These are phyloP conservation scores for Dissophora ornata DNA, from an alignment of 192 early-diverging fungal species.

Conservation along the genomic window DNA sequence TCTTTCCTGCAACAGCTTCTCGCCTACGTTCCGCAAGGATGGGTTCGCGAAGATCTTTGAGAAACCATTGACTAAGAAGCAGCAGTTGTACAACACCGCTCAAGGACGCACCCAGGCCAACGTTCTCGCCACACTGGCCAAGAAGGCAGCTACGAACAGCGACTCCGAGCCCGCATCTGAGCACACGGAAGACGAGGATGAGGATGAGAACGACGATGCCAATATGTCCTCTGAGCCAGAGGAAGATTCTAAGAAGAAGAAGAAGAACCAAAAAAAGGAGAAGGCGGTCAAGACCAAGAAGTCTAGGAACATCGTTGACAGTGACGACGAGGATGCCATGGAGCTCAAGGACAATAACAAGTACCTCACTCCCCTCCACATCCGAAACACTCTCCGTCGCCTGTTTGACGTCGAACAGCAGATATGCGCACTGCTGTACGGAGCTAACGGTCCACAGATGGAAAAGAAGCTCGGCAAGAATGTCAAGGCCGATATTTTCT, in stretches of 20 bases:
- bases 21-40: slow-evolving; percentile 82
- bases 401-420: slow-evolving; percentile 83
- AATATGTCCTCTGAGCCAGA: slow-evolving; percentile 53
- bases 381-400: slow-evolving; percentile 79
- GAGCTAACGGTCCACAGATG: slow-evolving; percentile 67
- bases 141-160: slow-evolving; percentile 40
- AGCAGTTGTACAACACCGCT: slow-evolving; percentile 34
- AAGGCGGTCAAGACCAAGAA: slow-evolving; percentile 59
- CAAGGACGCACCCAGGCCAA: slow-evolving; percentile 48
- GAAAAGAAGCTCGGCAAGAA: slow-evolving; percentile 53
- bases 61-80: slow-evolving; percentile 47
- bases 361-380: slow-evolving; percentile 78
- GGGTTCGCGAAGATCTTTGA: slow-evolving; percentile 76
- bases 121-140: slow-evolving; percentile 17
- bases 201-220: slow-evolving; percentile 49
- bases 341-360: slow-evolving; percentile 55
- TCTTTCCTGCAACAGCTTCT: slow-evolving; percentile 64
- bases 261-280: slow-evolving; percentile 17
- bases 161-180: slow-evolving; percentile 42
- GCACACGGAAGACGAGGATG: slow-evolving; percentile 47
- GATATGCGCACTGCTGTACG: slow-evolving; percentile 86
- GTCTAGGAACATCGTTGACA: slow-evolving; percentile 52
- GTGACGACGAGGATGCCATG: slow-evolving; percentile 46
- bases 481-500: slow-evolving; percentile 86
- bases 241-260: slow-evolving; percentile 38